A percentile compares a stretch with the other conserved stretches of the same genome.
These are phyloP conservation scores for Spathaspora girioi DNA, from an alignment of 805 yeast genomes.

Conservation along the genomic window DNA sequence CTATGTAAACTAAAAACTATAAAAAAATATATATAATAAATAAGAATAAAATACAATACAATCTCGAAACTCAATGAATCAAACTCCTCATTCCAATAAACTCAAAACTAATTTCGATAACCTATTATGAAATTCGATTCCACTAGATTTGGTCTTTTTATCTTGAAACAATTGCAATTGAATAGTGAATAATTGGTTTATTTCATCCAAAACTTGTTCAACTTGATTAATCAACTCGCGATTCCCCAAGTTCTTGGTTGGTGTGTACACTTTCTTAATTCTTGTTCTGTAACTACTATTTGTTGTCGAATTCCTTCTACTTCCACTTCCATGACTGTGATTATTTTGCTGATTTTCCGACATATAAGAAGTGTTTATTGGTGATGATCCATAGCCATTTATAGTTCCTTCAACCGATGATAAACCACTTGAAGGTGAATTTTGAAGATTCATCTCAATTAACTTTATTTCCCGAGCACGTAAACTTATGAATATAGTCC, in stretches of 20 bases:
- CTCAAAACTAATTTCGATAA: conserved; percentile 14
- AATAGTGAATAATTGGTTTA: conserved; percentile 14
- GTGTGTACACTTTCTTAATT: conserved; percentile 34
- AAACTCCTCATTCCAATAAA: conserved; percentile 1
- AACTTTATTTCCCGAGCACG: conserved; percentile 43
- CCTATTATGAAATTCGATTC: conserved; percentile 15
- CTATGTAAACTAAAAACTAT: neutral
- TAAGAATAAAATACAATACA: neutral
- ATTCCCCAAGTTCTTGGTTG: conserved; percentile 30
- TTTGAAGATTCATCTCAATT: conserved; percentile 36
- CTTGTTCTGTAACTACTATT: conserved; percentile 29
- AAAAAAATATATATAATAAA: neutral
- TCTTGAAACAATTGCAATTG: conserved; percentile 9
- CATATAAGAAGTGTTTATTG: neutral
- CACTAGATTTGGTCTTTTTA: conserved; percentile 4
- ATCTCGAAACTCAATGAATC: too few relatives aligned
- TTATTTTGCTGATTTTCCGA: neutral
- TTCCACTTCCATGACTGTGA: neutral
- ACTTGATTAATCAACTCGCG: conserved; percentile 21
- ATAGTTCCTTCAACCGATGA: neutral
- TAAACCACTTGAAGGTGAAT: neutral
- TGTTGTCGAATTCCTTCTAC: conserved; percentile 3
- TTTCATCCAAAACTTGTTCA: conserved; percentile 25
- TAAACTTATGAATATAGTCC: conserved; percentile 40
- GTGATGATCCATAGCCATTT: neutral